Percentiles rank a stretch among this genome's conserved stretches.
These are phyloP conservation scores for Aspergillus eucalypticola DNA, from an alignment of 2,329 filamentous ascomycete species.

Conservation along the genomic window DNA sequence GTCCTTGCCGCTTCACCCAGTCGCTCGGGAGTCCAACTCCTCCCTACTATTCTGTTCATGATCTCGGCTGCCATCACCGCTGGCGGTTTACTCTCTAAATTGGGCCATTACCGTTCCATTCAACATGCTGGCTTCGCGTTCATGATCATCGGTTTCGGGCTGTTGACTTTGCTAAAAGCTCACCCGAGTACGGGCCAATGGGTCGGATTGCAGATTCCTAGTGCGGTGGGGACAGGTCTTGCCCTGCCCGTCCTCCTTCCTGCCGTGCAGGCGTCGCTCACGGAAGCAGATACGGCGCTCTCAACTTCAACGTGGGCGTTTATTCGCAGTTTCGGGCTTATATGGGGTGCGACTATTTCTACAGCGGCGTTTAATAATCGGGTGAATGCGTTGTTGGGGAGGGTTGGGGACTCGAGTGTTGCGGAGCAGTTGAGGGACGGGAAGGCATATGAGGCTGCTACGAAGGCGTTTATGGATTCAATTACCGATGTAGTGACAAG, in stretches of 20 bases:
- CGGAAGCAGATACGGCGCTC: conserved; percentile 30
- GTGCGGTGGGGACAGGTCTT: conserved; percentile 27
- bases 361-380: conserved; percentile 34
- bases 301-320: conserved; percentile 33
- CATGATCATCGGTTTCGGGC: conserved; percentile 27
- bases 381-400: conserved; percentile 11
- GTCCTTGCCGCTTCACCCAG: conserved; percentile 38
- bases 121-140: conserved; percentile 31
- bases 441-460: conserved; percentile 26
- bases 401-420: conserved; percentile 16
- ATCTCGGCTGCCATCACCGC: conserved; percentile 29
- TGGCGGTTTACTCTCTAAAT: conserved; percentile 33
- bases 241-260: conserved; percentile 28
- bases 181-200: conserved; percentile 27
- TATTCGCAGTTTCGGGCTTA: conserved; percentile 31
- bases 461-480: conserved; percentile 4
- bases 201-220: conserved; percentile 32
- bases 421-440: conserved; percentile 18
- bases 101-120: conserved; percentile 34
- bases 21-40: conserved; percentile 30
- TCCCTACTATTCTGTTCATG: conserved; percentile 27
- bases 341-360: conserved; percentile 36
- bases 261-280: conserved; percentile 30
- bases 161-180: conserved; percentile 27
- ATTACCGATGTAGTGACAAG: neutral